These are phyloP conservation scores for Eucalyptus tenuipes DNA, from an alignment of 345 rosid genomes.

Conservation along the genomic window DNA sequence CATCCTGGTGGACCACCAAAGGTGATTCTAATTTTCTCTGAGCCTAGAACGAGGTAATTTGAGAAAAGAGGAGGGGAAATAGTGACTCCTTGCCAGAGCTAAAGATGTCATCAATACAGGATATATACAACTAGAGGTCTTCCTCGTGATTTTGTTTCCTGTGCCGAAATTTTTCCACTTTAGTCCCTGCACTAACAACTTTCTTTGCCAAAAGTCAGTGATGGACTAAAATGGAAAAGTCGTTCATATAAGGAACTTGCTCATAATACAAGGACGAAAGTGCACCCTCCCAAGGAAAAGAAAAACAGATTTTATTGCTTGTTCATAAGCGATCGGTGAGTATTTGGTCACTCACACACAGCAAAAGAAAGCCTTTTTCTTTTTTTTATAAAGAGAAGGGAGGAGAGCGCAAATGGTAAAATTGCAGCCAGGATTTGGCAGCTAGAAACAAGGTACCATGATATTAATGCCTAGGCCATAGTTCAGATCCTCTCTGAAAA, in stretches of 20 bases:
- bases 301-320: background rate
- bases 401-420: background rate
- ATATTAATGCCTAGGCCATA: background rate
- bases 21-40: background rate
- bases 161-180: background rate
- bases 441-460: background rate
- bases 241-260: background rate
- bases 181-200: background rate
- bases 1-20: background rate
- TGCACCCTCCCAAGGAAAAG: background rate
- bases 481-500: background rate
- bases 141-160: background rate
- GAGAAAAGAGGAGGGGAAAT: background rate
- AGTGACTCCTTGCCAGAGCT: background rate
- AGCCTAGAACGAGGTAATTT: background rate
- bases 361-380: background rate
- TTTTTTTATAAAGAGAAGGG: background rate
- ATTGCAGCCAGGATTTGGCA: background rate
- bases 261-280: background rate
- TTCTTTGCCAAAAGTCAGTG: background rate
- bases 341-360: background rate
- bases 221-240: background rate
- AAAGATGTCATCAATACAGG: background rate
- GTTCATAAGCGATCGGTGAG: background rate
- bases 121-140: background rate